These are phyloP conservation scores for Candida rishiriensis DNA, from an alignment of 805 yeast species.

Conservation along the genomic window DNA sequence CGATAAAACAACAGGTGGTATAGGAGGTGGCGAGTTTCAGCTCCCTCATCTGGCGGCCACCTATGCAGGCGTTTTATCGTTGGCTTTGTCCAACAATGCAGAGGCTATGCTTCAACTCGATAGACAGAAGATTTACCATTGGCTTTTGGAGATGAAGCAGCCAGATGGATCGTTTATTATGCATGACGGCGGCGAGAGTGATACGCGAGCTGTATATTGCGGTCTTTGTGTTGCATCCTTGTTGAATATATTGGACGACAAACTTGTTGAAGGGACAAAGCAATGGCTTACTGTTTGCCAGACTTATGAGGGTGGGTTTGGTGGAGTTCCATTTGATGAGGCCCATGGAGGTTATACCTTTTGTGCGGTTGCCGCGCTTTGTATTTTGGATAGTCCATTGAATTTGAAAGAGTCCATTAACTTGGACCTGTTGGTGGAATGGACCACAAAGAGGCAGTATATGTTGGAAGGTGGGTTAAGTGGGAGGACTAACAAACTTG, in stretches of 20 bases:
- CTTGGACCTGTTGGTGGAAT: slow-evolving; percentile 47
- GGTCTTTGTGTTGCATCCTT: slow-evolving; percentile 70
- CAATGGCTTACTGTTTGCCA: slow-evolving; percentile 71
- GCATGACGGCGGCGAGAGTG: slow-evolving; percentile 78
- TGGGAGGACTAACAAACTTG: slow-evolving; percentile 90
- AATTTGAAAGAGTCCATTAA: slow-evolving; percentile 33
- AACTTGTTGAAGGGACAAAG: slow-evolving; percentile 46
- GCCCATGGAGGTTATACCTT: slow-evolving; percentile 98
- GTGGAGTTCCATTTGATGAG: slow-evolving; percentile 77
- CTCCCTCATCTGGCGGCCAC: slow-evolving; percentile 80
- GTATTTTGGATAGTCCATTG: slow-evolving; percentile 38
- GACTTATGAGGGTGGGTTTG: slow-evolving; percentile 94
- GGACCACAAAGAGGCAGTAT: slow-evolving; percentile 72
- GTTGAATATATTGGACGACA: slow-evolving; percentile 58
- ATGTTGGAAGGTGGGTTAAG: slow-evolving; percentile 78
- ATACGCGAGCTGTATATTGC: slow-evolving; percentile 83
- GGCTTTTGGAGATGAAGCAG: slow-evolving; percentile 64
- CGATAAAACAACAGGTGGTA: slow-evolving; percentile 49
- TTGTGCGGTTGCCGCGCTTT: slow-evolving; percentile 73
- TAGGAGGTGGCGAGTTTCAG: slow-evolving; percentile 85
- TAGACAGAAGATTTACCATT: slow-evolving; percentile 44
- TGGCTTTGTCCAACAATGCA: slow-evolving; percentile 46
- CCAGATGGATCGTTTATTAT: slow-evolving; percentile 73
- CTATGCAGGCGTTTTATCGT: slow-evolving; percentile 68
- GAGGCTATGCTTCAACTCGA: slow-evolving; percentile 41